These are phyloP conservation scores for Panicum miliaceum DNA, from an alignment of 176 grass and related monocot genomes.

Conservation along the genomic window DNA sequence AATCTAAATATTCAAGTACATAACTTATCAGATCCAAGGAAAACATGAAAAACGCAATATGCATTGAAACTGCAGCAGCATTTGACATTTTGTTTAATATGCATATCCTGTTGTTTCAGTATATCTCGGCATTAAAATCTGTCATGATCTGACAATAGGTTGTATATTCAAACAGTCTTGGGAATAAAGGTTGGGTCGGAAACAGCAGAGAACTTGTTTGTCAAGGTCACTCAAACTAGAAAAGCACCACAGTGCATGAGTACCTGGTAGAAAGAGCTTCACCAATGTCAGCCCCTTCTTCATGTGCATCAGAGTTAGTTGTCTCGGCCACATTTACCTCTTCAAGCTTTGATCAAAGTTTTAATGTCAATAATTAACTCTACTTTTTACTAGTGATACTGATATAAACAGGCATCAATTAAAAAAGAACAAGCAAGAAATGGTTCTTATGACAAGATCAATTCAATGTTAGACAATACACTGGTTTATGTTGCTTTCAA, in stretches of 20 bases:
- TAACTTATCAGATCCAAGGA: not conserved
- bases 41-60: not conserved
- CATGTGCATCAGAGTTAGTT: constrained; percentile 46
- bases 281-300: constrained; percentile 54
- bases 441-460: constrained; percentile 3
- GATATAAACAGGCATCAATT: constrained; percentile 31
- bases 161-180: not conserved
- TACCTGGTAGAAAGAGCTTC: constrained; percentile 72
- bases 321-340: constrained; percentile 50
- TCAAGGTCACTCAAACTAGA: constrained; percentile 22
- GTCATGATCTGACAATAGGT: not conserved
- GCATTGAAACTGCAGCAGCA: not conserved
- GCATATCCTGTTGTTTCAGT: not conserved
- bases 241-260: constrained; percentile 31
- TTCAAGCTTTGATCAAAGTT: constrained; percentile 67
- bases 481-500: not conserved
- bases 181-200: constrained; percentile 9
- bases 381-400: constrained; percentile 11
- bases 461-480: not conserved
- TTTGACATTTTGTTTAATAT: not conserved
- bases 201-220: constrained; percentile 10
- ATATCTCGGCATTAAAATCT: not conserved
- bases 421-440: constrained; percentile 9
- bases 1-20: constrained; percentile 17
- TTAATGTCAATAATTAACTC: constrained; percentile 39